Evolutionary conservation across 371 early-diverging fungal genomes (phyloP).

Genomic region (Rhizopus microsporus): DNA sequence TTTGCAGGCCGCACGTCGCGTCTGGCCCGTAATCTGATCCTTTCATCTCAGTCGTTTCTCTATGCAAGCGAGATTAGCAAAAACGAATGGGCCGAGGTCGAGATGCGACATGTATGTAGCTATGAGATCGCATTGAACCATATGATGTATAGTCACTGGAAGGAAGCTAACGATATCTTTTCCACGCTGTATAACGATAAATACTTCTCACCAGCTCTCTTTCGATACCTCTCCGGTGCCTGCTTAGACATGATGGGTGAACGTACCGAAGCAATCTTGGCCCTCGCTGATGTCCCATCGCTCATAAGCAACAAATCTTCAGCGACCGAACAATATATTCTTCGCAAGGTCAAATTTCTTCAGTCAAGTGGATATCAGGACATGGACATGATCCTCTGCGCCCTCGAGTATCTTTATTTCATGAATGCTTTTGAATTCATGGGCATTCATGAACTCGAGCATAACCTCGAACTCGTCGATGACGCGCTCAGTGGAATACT

Average conservation of each 20-base stretch:
- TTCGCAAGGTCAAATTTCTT: constrained; percentile 53
- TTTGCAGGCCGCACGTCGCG: constrained; percentile 57
- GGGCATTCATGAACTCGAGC: constrained; percentile 41
- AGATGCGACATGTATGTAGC: constrained; percentile 38
- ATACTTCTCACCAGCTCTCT: constrained; percentile 53
- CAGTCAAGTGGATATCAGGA: constrained; percentile 53
- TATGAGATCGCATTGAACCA: constrained; percentile 59
- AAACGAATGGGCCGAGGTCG: constrained; percentile 43
- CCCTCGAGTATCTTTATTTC: constrained; percentile 59
- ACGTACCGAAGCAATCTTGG: constrained; percentile 38
- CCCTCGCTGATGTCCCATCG: constrained; percentile 38
- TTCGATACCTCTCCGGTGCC: constrained; percentile 52
- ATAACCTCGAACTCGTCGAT: constrained; percentile 43
- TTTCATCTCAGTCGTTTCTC: constrained; percentile 44
- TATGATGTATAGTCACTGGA: constrained; percentile 55
- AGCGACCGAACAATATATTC: constrained; percentile 57
- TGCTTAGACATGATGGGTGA: constrained; percentile 49
- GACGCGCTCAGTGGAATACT: constrained; percentile 36
- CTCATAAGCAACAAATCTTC: constrained; percentile 36
- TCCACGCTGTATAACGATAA: constrained; percentile 32
- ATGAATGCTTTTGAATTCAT: constrained; percentile 61
- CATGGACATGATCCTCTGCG: constrained; percentile 53
- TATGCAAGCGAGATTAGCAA: constrained; percentile 41
- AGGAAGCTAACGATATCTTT: constrained; percentile 39
- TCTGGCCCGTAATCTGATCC: constrained; percentile 30